Evolutionary conservation across 2,329 filamentous ascomycete genomes (phyloP).

Genomic region (Pseudocercospora pini-densiflorae): DNA sequence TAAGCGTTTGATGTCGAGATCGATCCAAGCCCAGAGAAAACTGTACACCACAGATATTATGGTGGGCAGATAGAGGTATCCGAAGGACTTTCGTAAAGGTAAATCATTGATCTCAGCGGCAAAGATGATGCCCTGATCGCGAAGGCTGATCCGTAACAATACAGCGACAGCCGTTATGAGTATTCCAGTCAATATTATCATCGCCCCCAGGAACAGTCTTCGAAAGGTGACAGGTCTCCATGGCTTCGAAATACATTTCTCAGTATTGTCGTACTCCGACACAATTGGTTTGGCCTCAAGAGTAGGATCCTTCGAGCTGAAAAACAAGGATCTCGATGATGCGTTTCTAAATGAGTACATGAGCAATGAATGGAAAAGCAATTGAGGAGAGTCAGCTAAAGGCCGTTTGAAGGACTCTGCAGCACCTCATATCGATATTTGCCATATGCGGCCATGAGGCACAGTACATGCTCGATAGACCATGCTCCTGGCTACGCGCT

Average conservation of each 20-base stretch:
- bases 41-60: conserved; percentile 61
- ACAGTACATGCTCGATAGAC: conserved; percentile 14
- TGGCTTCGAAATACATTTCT: not conserved
- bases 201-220: conserved; percentile 43
- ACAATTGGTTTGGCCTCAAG: not conserved
- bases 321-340: not conserved
- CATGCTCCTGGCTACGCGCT: conserved; percentile 6
- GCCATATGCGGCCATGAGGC: conserved; percentile 19
- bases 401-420: not conserved
- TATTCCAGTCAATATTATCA: conserved; percentile 39
- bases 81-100: conserved; percentile 42
- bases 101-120: conserved; percentile 44
- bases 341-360: not conserved
- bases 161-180: conserved; percentile 54
- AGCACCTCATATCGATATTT: conserved; percentile 11
- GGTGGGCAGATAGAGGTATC: conserved; percentile 59
- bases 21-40: conserved; percentile 63
- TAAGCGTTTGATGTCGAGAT: conserved; percentile 62
- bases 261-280: not conserved
- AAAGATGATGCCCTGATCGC: conserved; percentile 50
- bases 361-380: not conserved
- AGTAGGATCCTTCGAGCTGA: not conserved
- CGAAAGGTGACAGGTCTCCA: conserved; percentile 49
- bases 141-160: conserved; percentile 47
- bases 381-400: not conserved